Conservation (phyloP, 176 grass and related monocot species). For the Chloris gayana region DNA sequence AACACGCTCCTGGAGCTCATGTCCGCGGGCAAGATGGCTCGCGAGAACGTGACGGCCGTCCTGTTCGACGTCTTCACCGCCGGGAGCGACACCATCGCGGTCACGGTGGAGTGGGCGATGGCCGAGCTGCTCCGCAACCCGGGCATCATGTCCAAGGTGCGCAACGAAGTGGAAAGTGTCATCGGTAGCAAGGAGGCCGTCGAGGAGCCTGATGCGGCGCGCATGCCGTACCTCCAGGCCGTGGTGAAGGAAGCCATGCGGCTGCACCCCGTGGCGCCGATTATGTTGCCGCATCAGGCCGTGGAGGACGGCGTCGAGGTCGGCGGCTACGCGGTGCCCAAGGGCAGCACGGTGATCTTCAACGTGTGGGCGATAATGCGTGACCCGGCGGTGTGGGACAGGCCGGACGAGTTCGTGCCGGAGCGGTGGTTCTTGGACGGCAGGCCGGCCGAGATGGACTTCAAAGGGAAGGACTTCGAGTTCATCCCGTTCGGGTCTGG, state of each 20-base stretch:
- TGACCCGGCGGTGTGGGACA: conserved; percentile 41
- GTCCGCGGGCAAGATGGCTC: conserved; percentile 31
- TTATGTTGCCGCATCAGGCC: conserved; percentile 24
- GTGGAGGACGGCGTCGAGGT: conserved; percentile 43
- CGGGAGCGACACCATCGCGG: conserved; percentile 35
- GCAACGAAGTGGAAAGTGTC: not conserved
- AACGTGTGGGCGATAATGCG: conserved; percentile 45
- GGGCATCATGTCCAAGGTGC: conserved; percentile 30
- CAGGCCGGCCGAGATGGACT: not conserved
- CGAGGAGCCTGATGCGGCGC: conserved; percentile 6
- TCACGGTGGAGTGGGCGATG: conserved; percentile 53
- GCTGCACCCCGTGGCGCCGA: conserved; percentile 35
- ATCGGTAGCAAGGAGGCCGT: conserved; percentile 18
- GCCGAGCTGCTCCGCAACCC: conserved; percentile 52
- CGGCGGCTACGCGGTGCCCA: conserved; percentile 38
- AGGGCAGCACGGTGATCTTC: conserved; percentile 31
- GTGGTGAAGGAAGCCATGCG: conserved; percentile 56
- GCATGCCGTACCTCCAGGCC: conserved; percentile 35
- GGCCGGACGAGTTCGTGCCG: conserved; percentile 41
- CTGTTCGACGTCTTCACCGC: conserved; percentile 39
- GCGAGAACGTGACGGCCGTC: conserved; percentile 5
- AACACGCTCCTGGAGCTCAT: conserved; percentile 35
- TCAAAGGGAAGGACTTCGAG: conserved; percentile 28
- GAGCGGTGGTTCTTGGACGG: conserved; percentile 26
- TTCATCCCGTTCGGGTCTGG: conserved; percentile 54